Percentiles rank a stretch among this genome's conserved stretches.
phyloP scores from a whole-genome alignment of 768 basidiomycete genomes.

The Tylopilus felleus region DNA sequence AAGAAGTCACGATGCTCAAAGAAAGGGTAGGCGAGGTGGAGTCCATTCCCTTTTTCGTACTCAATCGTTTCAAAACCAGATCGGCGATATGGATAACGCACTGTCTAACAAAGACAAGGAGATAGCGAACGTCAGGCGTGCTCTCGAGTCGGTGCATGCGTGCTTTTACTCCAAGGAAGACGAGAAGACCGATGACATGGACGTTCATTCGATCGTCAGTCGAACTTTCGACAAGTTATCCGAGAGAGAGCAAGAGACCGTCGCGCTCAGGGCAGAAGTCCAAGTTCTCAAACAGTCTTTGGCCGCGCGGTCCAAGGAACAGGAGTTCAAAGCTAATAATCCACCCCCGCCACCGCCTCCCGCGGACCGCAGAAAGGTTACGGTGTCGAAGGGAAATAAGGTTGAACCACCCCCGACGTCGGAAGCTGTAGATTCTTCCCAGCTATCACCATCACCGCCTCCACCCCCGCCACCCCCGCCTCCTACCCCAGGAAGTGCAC shows the following conservation, averaged over 20 bases:
- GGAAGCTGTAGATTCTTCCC: conserved; percentile 4
- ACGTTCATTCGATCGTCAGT: conserved; percentile 67
- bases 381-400: conserved; percentile 7
- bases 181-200: conserved; percentile 47
- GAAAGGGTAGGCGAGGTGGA: conserved; percentile 47
- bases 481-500: conserved; percentile 5
- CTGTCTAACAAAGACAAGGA: conserved; percentile 66
- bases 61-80: conserved; percentile 36
- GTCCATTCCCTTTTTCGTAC: neutral
- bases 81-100: conserved; percentile 46
- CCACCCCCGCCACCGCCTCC: conserved; percentile 64
- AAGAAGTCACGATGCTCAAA: conserved; percentile 72
- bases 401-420: conserved; percentile 5
- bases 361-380: conserved; percentile 5
- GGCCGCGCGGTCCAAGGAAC: conserved; percentile 53
- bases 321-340: conserved; percentile 66
- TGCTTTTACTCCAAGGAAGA: conserved; percentile 61
- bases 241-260: conserved; percentile 66
- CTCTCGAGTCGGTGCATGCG: conserved; percentile 84
- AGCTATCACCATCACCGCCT: conserved; percentile 24
- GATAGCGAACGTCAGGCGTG: conserved; percentile 70
- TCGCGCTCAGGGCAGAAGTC: conserved; percentile 47
- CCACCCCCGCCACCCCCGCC: conserved; percentile 29
- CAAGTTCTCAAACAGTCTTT: conserved; percentile 49
- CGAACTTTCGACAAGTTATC: conserved; percentile 66